Evolutionary conservation across 108 stramenopile species (phyloP).

Genomic region (Cyclotella kingstonii): DNA sequence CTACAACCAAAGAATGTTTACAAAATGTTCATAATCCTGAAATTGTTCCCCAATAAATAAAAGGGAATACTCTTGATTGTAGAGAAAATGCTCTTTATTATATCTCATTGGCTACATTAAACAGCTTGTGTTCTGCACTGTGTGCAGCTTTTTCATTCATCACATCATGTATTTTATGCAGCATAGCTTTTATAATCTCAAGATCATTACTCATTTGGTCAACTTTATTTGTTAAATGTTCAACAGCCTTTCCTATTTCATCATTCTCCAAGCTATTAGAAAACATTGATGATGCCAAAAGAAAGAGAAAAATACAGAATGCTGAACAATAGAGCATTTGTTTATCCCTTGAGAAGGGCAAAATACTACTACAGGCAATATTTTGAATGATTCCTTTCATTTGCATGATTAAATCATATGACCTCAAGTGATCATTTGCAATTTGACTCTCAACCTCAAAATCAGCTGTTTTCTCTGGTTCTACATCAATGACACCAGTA

Average conservation of each 20-base stretch:
- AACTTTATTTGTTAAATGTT: constrained; percentile 17
- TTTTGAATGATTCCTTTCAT: neutral
- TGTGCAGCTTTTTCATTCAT: neutral
- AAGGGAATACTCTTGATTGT: too few species aligned
- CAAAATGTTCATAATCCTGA: too few species aligned
- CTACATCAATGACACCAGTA: constrained; percentile 2
- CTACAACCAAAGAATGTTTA: too few species aligned
- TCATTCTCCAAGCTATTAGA: neutral
- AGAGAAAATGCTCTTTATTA: too few species aligned
- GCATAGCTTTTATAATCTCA: constrained; percentile 16
- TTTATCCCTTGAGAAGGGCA: too few species aligned
- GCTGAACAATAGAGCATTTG: too few species aligned
- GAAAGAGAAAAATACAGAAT: constrained; percentile 7
- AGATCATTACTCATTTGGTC: constrained; percentile 22
- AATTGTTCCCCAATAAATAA: too few species aligned
- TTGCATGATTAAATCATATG: neutral
- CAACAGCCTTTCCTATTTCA: constrained; percentile 6
- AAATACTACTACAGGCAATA: too few species aligned
- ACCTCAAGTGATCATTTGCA: neutral
- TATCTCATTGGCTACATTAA: too few species aligned
- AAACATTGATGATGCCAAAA: constrained; percentile 4
- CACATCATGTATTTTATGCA: constrained; percentile 12
- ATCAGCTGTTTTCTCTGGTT: constrained; percentile 4
- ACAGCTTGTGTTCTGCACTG: neutral
- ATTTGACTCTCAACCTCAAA: neutral